Conservation (phyloP, 1,284 basidiomycete genomes). For the Sporisorium reilianum region DNA sequence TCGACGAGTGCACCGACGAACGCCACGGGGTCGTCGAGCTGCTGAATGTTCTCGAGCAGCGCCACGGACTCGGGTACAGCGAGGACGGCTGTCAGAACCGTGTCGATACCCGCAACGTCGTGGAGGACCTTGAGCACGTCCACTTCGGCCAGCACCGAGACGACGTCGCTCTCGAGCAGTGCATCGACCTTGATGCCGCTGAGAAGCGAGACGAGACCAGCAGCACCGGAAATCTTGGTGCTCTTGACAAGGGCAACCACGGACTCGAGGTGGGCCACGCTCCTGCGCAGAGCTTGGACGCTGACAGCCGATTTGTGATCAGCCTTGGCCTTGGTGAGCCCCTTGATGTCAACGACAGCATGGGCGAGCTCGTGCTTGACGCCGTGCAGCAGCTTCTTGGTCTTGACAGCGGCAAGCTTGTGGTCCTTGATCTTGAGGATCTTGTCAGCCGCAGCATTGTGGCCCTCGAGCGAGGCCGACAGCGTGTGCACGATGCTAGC, state of each 20-base stretch:
- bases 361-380: constrained; percentile 10
- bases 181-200: constrained; percentile 10
- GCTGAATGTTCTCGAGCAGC: constrained; percentile 16
- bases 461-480: constrained; percentile 28
- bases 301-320: background rate
- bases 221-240: constrained; percentile 11
- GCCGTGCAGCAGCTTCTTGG: constrained; percentile 9
- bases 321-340: background rate
- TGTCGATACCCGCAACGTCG: constrained; percentile 16
- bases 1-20: constrained; percentile 28
- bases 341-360: constrained; percentile 9
- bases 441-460: constrained; percentile 13
- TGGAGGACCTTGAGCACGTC: constrained; percentile 20
- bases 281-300: background rate
- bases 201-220: constrained; percentile 9
- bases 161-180: constrained; percentile 14
- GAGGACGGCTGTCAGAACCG: constrained; percentile 14
- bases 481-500: constrained; percentile 35
- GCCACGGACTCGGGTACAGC: constrained; percentile 10
- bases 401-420: constrained; percentile 7
- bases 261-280: background rate
- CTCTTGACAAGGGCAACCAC: constrained; percentile 5
- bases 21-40: constrained; percentile 15
- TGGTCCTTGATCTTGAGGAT: constrained; percentile 22
- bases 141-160: constrained; percentile 17